These are phyloP conservation scores for Ambrosia artemisiifolia DNA, from an alignment of 129 eudicot genomes.

Conservation along the genomic window DNA sequence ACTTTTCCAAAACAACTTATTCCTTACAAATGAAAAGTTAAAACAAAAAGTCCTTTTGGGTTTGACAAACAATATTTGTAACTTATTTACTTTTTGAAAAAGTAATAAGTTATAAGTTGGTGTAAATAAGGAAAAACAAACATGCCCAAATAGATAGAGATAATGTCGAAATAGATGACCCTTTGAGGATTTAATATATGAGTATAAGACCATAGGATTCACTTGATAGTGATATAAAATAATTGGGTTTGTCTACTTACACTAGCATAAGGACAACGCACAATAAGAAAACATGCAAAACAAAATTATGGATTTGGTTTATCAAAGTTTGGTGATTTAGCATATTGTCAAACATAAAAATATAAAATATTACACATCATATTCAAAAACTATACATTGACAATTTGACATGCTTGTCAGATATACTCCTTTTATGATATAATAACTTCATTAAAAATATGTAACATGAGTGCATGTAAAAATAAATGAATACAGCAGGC, in stretches of 20 bases:
- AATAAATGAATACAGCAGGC: no score
- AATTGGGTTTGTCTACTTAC: conserved; percentile 11
- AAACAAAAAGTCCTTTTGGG: no score
- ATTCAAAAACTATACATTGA: background rate
- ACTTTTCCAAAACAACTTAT: no score
- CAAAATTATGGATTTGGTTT: conserved; percentile 31
- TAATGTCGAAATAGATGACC: no score
- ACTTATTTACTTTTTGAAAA: no score
- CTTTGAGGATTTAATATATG: no score
- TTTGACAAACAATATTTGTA: no score
- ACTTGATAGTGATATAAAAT: conserved; percentile 10
- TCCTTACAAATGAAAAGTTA: no score
- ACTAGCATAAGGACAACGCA: conserved; percentile 22
- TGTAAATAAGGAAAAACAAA: no score
- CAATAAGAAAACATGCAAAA: conserved; percentile 30
- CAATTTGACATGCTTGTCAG: background rate
- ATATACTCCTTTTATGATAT: background rate
- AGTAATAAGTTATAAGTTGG: no score
- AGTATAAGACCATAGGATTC: conserved; percentile 5
- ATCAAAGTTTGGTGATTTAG: conserved; percentile 28
- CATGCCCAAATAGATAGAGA: no score
- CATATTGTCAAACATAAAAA: conserved; percentile 20
- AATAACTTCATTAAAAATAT: background rate
- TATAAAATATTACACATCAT: background rate
- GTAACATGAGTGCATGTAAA: background rate